Evolutionary conservation across 176 grass and related monocot species (phyloP).

Genomic region (Oryza glaberrima): DNA sequence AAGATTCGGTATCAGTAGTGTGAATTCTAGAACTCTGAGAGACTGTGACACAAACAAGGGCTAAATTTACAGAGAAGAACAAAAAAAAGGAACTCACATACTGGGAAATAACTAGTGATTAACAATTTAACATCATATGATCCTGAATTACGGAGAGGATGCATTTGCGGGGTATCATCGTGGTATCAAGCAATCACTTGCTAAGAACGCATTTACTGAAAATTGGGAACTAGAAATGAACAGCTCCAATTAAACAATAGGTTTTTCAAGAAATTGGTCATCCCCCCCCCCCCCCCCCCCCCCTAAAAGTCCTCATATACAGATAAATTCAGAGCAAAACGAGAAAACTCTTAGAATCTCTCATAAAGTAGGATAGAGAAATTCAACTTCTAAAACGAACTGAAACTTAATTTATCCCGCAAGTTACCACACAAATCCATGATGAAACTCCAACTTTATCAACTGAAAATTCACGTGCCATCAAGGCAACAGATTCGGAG

Average conservation of each 20-base stretch:
- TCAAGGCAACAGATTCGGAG: conserved; percentile 3
- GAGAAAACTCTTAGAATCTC: not conserved
- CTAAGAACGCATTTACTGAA: conserved; percentile 22
- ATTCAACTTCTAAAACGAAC: not conserved
- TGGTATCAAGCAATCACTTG: not conserved
- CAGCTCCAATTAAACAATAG: no score
- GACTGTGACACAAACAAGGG: not conserved
- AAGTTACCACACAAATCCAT: not conserved
- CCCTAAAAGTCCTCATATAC: not conserved
- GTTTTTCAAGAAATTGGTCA: no score
- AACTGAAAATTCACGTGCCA: not conserved
- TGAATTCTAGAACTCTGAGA: not conserved
- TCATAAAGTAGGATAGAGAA: not conserved
- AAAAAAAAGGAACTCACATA: conserved; percentile 10
- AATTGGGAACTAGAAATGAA: not conserved
- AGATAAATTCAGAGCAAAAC: conserved; percentile 4
- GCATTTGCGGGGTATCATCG: not conserved
- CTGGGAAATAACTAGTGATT: conserved; percentile 19
- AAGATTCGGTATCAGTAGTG: not conserved
- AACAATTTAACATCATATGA: not conserved
- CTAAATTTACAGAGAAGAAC: conserved; percentile 1
- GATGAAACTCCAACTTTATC: not conserved
- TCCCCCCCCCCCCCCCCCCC: no score
- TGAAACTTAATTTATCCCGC: conserved; percentile 4
- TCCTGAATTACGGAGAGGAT: not conserved